These are phyloP conservation scores for Naganishia randhawae DNA, from an alignment of 768 basidiomycete genomes.

Conservation along the genomic window DNA sequence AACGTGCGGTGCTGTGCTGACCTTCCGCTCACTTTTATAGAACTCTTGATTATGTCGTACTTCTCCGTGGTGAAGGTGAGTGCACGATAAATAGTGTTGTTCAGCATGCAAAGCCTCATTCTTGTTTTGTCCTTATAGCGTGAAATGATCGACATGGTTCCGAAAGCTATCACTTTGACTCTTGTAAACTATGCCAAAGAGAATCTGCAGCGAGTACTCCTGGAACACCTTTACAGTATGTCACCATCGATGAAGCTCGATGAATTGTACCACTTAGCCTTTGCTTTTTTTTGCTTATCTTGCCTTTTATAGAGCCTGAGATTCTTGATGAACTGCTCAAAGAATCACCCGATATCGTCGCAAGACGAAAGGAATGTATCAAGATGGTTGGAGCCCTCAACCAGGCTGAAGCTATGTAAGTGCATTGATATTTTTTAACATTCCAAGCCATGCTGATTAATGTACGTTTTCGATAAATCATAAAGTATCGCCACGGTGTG, in stretches of 20 bases:
- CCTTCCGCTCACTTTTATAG: conserved; percentile 52
- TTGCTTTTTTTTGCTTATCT: not conserved
- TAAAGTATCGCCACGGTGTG: conserved; percentile 10
- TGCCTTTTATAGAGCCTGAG: conserved; percentile 62
- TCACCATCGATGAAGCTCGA: not conserved
- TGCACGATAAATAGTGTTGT: conserved; percentile 23
- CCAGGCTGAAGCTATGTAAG: conserved; percentile 71
- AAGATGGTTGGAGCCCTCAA: conserved; percentile 90
- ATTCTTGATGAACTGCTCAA: conserved; percentile 91
- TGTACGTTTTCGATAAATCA: not conserved
- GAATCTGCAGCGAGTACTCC: conserved; percentile 83
- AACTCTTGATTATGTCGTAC: conserved; percentile 92
- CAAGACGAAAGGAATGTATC: conserved; percentile 85
- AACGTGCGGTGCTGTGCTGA: not conserved
- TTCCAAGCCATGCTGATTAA: not conserved
- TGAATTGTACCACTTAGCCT: too few species aligned
- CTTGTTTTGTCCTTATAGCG: conserved; percentile 19
- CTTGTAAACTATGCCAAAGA: conserved; percentile 92
- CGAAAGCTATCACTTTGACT: conserved; percentile 87
- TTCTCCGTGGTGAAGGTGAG: conserved; percentile 92
- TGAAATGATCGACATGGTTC: conserved; percentile 99
- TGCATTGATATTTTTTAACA: not conserved
- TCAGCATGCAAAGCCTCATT: not conserved
- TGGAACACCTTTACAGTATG: conserved; percentile 83
- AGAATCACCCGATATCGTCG: conserved; percentile 54